phyloP scores from a whole-genome alignment of 345 rosid genomes.

The Eucalyptus regnans region DNA sequence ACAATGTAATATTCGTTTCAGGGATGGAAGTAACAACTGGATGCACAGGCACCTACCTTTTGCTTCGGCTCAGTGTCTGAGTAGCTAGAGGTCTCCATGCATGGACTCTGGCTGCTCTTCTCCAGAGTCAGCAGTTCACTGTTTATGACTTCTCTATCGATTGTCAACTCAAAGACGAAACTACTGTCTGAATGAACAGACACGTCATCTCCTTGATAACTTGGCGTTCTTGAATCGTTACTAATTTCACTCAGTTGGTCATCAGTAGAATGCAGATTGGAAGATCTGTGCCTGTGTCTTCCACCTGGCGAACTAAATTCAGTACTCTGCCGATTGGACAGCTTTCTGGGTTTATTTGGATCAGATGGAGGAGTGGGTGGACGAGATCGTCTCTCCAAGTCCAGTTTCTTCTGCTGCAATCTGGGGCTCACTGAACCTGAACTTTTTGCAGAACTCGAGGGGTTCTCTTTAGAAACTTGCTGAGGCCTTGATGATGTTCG shows the following conservation, averaged over 20 bases:
- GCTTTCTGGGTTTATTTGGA: conserved; percentile 47
- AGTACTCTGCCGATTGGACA: conserved; percentile 14
- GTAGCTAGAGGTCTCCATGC: conserved; percentile 15
- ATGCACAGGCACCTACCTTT: conserved; percentile 28
- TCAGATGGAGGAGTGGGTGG: conserved; percentile 84
- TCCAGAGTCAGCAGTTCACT: background rate
- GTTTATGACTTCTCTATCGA: conserved; percentile 14
- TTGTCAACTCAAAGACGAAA: conserved; percentile 10
- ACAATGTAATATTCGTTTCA: background rate
- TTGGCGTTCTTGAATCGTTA: conserved; percentile 52
- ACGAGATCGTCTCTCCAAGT: conserved; percentile 58
- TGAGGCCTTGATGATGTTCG: conserved; percentile 36
- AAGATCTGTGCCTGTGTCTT: conserved; percentile 34
- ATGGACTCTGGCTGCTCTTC: conserved; percentile 19
- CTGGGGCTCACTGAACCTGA: conserved; percentile 75
- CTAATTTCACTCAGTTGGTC: conserved; percentile 74
- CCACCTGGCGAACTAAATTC: conserved; percentile 57
- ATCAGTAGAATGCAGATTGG: conserved; percentile 31
- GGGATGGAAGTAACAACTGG: background rate
- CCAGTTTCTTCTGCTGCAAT: conserved; percentile 67
- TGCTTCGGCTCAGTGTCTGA: conserved; percentile 29
- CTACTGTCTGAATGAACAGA: conserved; percentile 50
- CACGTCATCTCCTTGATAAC: conserved; percentile 42
- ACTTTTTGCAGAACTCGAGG: conserved; percentile 23
- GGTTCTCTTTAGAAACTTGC: conserved; percentile 33